These are phyloP conservation scores for Aspergillus quadrilineatus DNA, from an alignment of 2,329 filamentous ascomycete genomes.

Conservation along the genomic window DNA sequence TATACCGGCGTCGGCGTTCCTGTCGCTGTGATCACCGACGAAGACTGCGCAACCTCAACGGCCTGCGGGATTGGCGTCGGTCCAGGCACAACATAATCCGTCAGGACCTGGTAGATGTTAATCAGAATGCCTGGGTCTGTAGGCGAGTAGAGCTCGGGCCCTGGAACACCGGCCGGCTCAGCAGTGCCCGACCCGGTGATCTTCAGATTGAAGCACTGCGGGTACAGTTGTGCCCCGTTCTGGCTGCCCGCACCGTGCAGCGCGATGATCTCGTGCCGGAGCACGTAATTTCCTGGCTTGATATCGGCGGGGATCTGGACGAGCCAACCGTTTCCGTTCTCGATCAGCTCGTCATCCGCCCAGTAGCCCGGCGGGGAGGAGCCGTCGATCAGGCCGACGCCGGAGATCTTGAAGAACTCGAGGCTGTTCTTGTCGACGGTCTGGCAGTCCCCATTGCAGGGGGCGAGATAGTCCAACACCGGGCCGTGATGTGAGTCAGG, in stretches of 20 bases:
- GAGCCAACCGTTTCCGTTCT: conserved; percentile 49
- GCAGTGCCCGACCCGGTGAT: conserved; percentile 52
- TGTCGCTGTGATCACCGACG: conserved; percentile 17
- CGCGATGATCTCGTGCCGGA: conserved; percentile 54
- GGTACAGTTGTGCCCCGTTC: conserved; percentile 52
- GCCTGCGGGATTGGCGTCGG: conserved; percentile 17
- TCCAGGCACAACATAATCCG: conserved; percentile 17
- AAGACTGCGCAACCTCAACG: conserved; percentile 14
- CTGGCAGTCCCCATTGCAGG: conserved; percentile 54
- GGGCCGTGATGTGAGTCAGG: conserved; percentile 61
- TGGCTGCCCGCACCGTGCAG: conserved; percentile 44
- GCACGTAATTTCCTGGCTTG: conserved; percentile 51
- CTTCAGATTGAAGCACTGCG: conserved; percentile 58
- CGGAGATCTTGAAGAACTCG: conserved; percentile 62
- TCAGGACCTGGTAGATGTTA: conserved; percentile 51
- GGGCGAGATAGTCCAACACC: conserved; percentile 62
- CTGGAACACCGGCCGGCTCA: conserved; percentile 47
- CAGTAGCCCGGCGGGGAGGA: conserved; percentile 47
- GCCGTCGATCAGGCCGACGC: conserved; percentile 50
- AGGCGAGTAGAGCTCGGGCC: conserved; percentile 54
- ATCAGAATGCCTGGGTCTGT: conserved; percentile 56
- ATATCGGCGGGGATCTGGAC: conserved; percentile 46
- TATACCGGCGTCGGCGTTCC: conserved; percentile 6
- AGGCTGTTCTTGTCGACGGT: conserved; percentile 51
- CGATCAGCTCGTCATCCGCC: conserved; percentile 53